Evolutionary conservation across 1,284 basidiomycete genomes (phyloP).

Genomic region (Microbotryomycetes sp.): DNA sequence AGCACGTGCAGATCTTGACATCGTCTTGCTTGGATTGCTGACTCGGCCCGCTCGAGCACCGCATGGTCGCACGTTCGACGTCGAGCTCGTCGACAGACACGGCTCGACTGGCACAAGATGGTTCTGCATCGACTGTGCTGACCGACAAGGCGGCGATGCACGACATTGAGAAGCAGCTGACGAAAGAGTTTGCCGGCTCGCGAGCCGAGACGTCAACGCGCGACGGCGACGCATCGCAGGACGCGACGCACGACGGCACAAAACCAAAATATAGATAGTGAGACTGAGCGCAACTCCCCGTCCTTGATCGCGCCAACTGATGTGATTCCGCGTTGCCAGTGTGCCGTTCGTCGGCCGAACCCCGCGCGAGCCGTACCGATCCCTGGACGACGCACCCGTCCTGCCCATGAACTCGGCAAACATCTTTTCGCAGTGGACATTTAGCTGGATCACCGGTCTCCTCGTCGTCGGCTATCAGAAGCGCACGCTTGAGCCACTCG

Average conservation of each 20-base stretch:
- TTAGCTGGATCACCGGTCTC: slow-evolving; percentile 55
- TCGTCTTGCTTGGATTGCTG: too few species aligned
- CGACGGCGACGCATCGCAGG: background rate
- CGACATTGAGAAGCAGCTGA: slow-evolving; percentile 6
- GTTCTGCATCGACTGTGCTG: background rate
- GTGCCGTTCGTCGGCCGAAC: slow-evolving; percentile 6
- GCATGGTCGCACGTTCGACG: background rate
- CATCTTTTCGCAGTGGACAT: slow-evolving; percentile 51
- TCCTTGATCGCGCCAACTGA: background rate
- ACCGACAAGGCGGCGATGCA: background rate
- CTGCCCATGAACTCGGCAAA: slow-evolving; percentile 52
- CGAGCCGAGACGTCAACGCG: too few species aligned
- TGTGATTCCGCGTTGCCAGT: background rate
- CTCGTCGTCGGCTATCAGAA: slow-evolving; percentile 55
- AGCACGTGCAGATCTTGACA: too few species aligned
- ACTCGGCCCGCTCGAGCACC: too few species aligned
- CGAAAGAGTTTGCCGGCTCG: background rate
- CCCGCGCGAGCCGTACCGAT: slow-evolving; percentile 34
- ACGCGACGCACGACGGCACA: background rate
- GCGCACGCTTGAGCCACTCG: slow-evolving; percentile 38
- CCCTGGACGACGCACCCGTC: slow-evolving; percentile 51
- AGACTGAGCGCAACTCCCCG: background rate
- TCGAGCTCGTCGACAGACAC: background rate
- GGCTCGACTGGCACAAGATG: background rate
- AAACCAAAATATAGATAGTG: background rate